Evolutionary conservation across 306 rosid species (phyloP).

Genomic region (Acacia confusa): DNA sequence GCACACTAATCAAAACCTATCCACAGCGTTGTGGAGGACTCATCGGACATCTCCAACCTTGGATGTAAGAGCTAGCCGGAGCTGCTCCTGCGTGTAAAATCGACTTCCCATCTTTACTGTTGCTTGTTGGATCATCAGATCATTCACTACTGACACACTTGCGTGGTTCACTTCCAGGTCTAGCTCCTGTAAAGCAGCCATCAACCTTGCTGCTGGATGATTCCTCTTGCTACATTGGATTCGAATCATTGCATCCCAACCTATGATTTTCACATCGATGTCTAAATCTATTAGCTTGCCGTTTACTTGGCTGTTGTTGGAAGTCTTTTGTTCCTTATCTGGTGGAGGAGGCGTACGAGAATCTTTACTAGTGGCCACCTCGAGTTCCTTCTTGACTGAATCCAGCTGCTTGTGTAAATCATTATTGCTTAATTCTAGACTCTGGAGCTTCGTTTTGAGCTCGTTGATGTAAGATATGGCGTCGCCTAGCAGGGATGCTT

Average conservation of each 20-base stretch:
- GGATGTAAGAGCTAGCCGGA: constrained; percentile 59
- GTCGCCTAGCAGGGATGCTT: constrained; percentile 89
- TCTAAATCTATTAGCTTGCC: constrained; percentile 57
- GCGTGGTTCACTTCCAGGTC: constrained; percentile 93
- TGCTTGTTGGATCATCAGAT: constrained; percentile 93
- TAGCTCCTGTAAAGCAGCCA: constrained; percentile 84
- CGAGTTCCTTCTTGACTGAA: constrained; percentile 55
- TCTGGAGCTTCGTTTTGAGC: constrained; percentile 70
- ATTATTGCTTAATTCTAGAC: constrained; percentile 56
- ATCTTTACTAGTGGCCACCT: constrained; percentile 30
- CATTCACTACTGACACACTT: constrained; percentile 86
- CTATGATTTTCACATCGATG: constrained; percentile 86
- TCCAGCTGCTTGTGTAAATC: constrained; percentile 67
- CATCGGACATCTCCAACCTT: constrained; percentile 60
- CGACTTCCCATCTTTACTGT: constrained; percentile 91
- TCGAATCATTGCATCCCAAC: constrained; percentile 94
- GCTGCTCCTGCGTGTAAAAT: constrained; percentile 90
- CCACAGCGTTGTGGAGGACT: neutral
- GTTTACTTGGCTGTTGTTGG: constrained; percentile 16
- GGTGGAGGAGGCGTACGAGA: constrained; percentile 21
- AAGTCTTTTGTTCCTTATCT: constrained; percentile 38
- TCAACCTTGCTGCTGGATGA: constrained; percentile 84
- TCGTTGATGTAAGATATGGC: constrained; percentile 86
- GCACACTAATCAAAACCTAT: constrained; percentile 7
- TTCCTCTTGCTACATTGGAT: constrained; percentile 84